Evolutionary conservation across 108 stramenopile genomes (phyloP), one percentile per base, ranked within the genome.

Genomic region (Fragilariopsis cylindrus): DNA sequence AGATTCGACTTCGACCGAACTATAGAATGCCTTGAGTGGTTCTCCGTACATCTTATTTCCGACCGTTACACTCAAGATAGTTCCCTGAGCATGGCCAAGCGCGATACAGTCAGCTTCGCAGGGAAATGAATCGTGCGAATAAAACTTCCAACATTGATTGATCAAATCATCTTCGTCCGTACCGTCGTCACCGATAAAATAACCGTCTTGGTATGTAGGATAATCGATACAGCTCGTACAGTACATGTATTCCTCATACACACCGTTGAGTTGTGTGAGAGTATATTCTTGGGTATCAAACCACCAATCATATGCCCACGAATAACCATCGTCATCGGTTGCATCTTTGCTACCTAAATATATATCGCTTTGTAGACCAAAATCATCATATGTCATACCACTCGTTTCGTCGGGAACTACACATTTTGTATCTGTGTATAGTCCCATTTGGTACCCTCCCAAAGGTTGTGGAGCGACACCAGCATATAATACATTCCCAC

Each of bases 111-210:
- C 89, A 45, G 68, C 70, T 58, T 85, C 88, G 72, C 90, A 92
- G 60, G 81, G 81, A 82, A 66, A 94, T 57, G 89, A 88, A 46
- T 90, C 82, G 67, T 94, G 93, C 11, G 89, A 90, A 57, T 89
- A 88, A 64, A 94, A 94, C 83, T 94, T 94, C 93, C 93, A 94
- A 76, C 93, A 94, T 67, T 94, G 93, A 72, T 94, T 94, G 82
- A 94, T 94, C n/a, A 94, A 57, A 76, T 94, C 93, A 58, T 92
- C 93, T 52, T 94, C 93, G 64, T 94, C 93, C 16, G 69, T 92
- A 30, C 93, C 93, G 30, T 77, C 53, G 65, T 94, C 88, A 52
- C 93, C 93, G 72, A 94, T 94, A 58, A 90, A 85, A 73, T 92
- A 94, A 55, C 93, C 93, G 81, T 94, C 93, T 72, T 94, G 93